Evolutionary conservation across 352 stramenopile genomes (phyloP).

Genomic region (Pythium angustatum): DNA sequence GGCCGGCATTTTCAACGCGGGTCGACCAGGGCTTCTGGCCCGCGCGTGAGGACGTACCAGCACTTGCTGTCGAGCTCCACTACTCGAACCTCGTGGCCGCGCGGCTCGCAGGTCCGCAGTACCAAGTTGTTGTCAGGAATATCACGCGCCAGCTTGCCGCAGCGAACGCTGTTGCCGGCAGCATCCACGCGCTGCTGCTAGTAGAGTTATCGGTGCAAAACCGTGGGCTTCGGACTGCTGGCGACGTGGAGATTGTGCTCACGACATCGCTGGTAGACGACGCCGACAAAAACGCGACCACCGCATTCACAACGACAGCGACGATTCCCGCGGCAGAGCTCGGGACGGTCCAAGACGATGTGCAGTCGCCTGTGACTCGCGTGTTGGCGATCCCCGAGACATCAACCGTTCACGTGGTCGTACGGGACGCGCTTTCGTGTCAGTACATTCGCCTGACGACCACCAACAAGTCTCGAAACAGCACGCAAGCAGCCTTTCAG

Average conservation of each 20-base stretch:
- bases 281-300: not conserved
- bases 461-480: not conserved
- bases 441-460: slow-evolving; percentile 30
- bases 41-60: slow-evolving; percentile 43
- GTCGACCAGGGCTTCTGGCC: slow-evolving; percentile 70
- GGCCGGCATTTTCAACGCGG: slow-evolving; percentile 51
- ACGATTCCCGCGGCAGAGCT: slow-evolving; percentile 3
- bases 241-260: slow-evolving; percentile 27
- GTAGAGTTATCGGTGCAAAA: slow-evolving; percentile 23
- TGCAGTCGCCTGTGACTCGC: not conserved
- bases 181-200: slow-evolving; percentile 3
- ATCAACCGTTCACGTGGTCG: slow-evolving; percentile 23
- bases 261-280: slow-evolving; percentile 5
- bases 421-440: slow-evolving; percentile 28
- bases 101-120: slow-evolving; percentile 52
- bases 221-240: slow-evolving; percentile 12
- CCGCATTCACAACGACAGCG: slow-evolving; percentile 2
- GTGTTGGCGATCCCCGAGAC: slow-evolving; percentile 23
- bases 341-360: slow-evolving; percentile 3
- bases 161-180: not conserved
- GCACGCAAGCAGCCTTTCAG: slow-evolving; percentile 9
- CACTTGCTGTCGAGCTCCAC: slow-evolving; percentile 63
- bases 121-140: slow-evolving; percentile 44
- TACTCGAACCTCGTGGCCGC: slow-evolving; percentile 73
- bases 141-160: slow-evolving; percentile 6